phyloP scores from a whole-genome alignment of 352 stramenopile genomes.

The Globisporangium nagaii region DNA sequence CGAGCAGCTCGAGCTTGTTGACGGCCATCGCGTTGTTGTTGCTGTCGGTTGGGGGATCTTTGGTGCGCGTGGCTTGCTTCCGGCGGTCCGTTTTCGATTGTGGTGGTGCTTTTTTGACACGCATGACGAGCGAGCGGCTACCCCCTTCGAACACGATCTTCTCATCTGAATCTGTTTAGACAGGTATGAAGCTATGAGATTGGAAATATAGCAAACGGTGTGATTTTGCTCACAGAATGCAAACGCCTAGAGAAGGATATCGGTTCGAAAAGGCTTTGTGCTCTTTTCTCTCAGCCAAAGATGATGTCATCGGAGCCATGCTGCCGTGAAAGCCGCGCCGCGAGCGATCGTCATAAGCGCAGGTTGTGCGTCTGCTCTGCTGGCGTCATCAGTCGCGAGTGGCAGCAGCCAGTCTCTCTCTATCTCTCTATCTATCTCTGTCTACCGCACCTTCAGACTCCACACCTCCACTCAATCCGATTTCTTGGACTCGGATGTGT shows the following conservation, averaged over 20 bases:
- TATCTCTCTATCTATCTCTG: neutral
- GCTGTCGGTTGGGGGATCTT: neutral
- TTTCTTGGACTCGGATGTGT: neutral
- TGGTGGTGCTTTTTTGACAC: constrained; percentile 3
- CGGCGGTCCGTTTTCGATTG: constrained; percentile 9
- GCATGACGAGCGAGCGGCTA: neutral
- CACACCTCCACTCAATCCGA: neutral
- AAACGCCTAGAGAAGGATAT: neutral
- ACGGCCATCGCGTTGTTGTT: constrained; percentile 20
- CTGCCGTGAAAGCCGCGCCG: neutral
- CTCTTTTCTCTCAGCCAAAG: no score
- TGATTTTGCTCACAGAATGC: neutral
- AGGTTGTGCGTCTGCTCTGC: neutral
- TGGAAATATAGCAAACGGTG: neutral
- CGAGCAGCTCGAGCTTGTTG: constrained; percentile 52
- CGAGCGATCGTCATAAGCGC: no score
- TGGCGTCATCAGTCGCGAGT: neutral
- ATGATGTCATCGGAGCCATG: neutral
- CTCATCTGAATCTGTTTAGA: neutral
- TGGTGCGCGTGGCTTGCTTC: constrained; percentile 1
- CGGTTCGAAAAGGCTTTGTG: neutral
- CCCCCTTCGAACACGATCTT: neutral
- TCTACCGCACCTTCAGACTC: no score
- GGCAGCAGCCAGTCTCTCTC: neutral
- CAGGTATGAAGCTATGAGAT: neutral